These are phyloP conservation scores for Dryas integrifolia DNA, from an alignment of 331 rosid genomes.

Conservation along the genomic window DNA sequence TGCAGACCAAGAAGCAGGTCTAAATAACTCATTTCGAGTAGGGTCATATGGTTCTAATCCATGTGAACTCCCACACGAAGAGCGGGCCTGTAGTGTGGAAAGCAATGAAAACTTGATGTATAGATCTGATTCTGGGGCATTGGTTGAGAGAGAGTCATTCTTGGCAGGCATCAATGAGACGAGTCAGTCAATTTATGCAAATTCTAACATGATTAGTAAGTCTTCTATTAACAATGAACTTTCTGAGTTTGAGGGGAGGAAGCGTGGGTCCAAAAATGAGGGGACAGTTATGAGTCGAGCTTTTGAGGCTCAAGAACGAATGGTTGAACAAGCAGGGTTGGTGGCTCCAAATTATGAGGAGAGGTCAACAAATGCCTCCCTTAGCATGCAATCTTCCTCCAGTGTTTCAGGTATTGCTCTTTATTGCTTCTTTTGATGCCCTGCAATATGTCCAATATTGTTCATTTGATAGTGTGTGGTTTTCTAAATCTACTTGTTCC, in stretches of 20 bases:
- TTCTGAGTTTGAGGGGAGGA: slow-evolving; percentile 34
- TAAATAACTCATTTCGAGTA: slow-evolving; percentile 36
- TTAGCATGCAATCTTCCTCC: slow-evolving; percentile 38
- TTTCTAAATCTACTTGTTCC: background rate
- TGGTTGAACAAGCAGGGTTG: slow-evolving; percentile 40
- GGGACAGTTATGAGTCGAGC: slow-evolving; percentile 30
- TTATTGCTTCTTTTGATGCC: background rate
- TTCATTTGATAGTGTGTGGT: background rate
- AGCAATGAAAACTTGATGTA: slow-evolving; percentile 35
- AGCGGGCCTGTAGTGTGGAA: slow-evolving; percentile 28
- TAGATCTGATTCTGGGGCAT: slow-evolving; percentile 35
- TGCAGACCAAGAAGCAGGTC: slow-evolving; percentile 38
- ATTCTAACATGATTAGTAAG: slow-evolving; percentile 29
- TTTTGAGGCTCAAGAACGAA: slow-evolving; percentile 40
- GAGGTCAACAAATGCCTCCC: slow-evolving; percentile 28
- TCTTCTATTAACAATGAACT: slow-evolving; percentile 37
- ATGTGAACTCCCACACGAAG: slow-evolving; percentile 33
- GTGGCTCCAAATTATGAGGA: slow-evolving; percentile 36
- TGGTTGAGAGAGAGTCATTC: slow-evolving; percentile 30
- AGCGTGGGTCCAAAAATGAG: slow-evolving; percentile 32
- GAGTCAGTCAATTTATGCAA: slow-evolving; percentile 28
- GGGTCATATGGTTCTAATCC: slow-evolving; percentile 45
- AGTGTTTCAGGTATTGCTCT: slow-evolving; percentile 35
- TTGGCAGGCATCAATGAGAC: slow-evolving; percentile 33
- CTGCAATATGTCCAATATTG: background rate